These are phyloP conservation scores for Ilex asprella DNA, from an alignment of 257 asterid species.

Conservation along the genomic window DNA sequence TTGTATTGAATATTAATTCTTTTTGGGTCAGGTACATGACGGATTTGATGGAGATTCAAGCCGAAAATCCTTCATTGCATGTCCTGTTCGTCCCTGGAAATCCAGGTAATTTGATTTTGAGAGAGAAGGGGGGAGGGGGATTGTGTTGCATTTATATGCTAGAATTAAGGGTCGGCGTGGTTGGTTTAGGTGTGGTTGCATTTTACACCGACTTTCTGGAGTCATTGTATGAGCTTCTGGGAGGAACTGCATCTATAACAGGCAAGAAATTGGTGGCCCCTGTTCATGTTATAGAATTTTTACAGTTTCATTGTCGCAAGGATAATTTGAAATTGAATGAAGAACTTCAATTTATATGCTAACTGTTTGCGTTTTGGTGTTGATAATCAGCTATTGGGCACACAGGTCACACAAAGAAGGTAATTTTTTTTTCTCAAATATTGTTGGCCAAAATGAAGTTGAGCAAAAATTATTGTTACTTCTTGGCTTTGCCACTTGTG, in stretches of 20 bases:
- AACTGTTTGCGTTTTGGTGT: too few relatives aligned
- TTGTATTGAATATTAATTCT: too few relatives aligned
- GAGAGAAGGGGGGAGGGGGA: too few relatives aligned
- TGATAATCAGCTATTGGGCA: conserved; percentile 62
- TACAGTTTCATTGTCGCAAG: too few relatives aligned
- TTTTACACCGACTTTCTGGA: conserved; percentile 74
- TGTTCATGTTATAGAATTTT: neutral
- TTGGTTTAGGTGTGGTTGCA: conserved; percentile 58
- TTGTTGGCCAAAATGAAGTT: too few relatives aligned
- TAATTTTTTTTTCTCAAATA: conserved; percentile 12
- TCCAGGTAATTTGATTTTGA: conserved; percentile 49
- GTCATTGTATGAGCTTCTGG: conserved; percentile 53
- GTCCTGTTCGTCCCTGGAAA: conserved; percentile 82
- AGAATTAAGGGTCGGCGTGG: neutral
- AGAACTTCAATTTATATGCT: too few relatives aligned
- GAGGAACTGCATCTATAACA: conserved; percentile 68
- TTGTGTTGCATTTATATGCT: too few relatives aligned
- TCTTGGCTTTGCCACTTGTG: too few relatives aligned
- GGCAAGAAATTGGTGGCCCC: conserved; percentile 35
- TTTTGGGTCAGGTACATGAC: conserved; percentile 47
- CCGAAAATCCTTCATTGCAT: conserved; percentile 52
- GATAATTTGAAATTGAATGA: too few relatives aligned
- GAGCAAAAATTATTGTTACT: too few relatives aligned
- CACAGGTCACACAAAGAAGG: conserved; percentile 67
- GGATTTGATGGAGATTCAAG: conserved; percentile 66